phyloP scores from a whole-genome alignment of 2,329 filamentous ascomycete genomes.

The Coniochaeta prunicola region DNA sequence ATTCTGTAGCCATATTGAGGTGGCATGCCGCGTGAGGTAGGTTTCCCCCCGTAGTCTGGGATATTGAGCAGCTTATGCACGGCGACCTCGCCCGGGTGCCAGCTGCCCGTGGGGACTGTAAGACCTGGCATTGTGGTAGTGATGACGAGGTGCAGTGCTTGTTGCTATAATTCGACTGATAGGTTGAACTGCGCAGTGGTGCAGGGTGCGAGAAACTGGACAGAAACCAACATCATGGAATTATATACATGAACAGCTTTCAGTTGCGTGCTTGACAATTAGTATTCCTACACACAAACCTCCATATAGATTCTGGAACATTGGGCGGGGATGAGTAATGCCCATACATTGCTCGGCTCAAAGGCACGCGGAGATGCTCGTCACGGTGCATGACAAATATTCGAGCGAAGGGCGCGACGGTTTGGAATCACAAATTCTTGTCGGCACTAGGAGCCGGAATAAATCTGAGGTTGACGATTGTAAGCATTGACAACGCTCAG shows the following conservation, averaged over 20 bases:
- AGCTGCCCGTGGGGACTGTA: slow-evolving; percentile 27
- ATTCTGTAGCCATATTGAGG: slow-evolving; percentile 51
- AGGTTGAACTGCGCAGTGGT: background rate
- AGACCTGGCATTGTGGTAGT: slow-evolving; percentile 7
- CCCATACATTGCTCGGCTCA: background rate
- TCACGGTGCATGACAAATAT: background rate
- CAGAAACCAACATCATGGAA: background rate
- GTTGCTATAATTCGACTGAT: background rate
- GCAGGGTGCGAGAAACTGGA: background rate
- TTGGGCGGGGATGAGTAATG: background rate
- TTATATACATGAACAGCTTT: background rate
- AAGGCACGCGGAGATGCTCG: background rate
- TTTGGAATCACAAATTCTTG: background rate
- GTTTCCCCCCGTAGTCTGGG: slow-evolving; percentile 49
- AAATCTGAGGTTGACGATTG: background rate
- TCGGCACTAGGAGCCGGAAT: background rate
- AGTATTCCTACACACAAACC: background rate
- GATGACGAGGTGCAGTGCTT: background rate
- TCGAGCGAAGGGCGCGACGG: background rate
- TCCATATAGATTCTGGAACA: background rate
- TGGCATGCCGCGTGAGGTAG: slow-evolving; percentile 57
- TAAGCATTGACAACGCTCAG: background rate
- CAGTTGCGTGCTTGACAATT: background rate
- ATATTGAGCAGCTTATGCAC: slow-evolving; percentile 58
- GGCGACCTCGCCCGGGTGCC: slow-evolving; percentile 59